Evolutionary conservation across 2,329 filamentous ascomycete species (phyloP).

Genomic region (Beauveria brongniartii): DNA sequence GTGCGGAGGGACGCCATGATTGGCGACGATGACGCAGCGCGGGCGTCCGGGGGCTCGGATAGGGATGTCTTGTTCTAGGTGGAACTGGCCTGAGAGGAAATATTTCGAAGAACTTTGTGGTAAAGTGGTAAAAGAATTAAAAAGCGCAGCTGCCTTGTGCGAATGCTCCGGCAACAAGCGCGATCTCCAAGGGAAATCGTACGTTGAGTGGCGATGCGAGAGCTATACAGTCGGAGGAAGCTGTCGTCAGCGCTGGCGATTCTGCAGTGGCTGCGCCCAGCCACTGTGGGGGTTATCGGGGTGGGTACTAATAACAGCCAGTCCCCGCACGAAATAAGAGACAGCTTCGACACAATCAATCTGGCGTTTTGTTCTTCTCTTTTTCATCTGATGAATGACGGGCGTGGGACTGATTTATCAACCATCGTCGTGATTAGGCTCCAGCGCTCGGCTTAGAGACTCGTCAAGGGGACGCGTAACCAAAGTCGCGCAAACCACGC

Average conservation of each 20-base stretch:
- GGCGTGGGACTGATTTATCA: too few relatives aligned
- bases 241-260: slow-evolving; percentile 14
- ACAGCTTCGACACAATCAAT: neutral
- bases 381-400: too few relatives aligned
- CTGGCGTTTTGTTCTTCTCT: too few relatives aligned
- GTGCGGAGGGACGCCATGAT: slow-evolving; percentile 12
- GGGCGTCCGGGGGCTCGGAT: slow-evolving; percentile 7
- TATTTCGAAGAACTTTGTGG: neutral
- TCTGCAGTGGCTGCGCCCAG: slow-evolving; percentile 11
- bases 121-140: neutral
- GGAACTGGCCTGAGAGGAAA: neutral
- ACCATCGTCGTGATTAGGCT: neutral
- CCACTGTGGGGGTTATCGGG: slow-evolving; percentile 1
- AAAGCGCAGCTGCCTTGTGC: neutral
- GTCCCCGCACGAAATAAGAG: neutral
- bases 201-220: neutral
- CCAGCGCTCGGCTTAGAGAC: neutral
- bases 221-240: slow-evolving; percentile 8
- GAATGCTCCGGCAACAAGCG: neutral
- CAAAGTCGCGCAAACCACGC: neutral
- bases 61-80: slow-evolving; percentile 1
- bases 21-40: slow-evolving; percentile 5
- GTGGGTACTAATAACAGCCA: neutral
- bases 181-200: neutral
- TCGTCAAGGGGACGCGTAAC: neutral